phyloP scores from a whole-genome alignment of 352 stramenopile species.

The Pythium phragmiticola region DNA sequence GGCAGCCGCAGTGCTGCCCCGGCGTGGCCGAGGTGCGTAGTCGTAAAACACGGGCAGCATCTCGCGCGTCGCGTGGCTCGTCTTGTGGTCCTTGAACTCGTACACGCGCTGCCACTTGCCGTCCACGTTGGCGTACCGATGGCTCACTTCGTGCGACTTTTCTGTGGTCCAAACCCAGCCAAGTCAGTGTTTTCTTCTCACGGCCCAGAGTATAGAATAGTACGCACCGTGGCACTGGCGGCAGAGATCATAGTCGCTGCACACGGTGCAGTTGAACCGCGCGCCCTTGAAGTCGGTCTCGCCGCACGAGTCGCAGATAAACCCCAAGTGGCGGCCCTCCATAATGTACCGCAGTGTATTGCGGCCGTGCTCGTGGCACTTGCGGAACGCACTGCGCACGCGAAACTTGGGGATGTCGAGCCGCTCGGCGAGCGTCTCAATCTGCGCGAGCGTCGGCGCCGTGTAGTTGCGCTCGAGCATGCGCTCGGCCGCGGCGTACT shows the following conservation, averaged over 20 bases:
- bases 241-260: slow-evolving; percentile 81
- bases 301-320: slow-evolving; percentile 81
- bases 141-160: slow-evolving; percentile 56
- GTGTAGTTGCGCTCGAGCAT: slow-evolving; percentile 30
- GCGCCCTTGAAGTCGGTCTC: slow-evolving; percentile 76
- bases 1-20: not conserved
- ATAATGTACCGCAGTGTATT: slow-evolving; percentile 78
- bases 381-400: slow-evolving; percentile 76
- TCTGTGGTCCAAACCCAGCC: slow-evolving; percentile 27
- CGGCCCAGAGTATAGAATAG: not conserved
- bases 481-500: slow-evolving; percentile 40
- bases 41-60: slow-evolving; percentile 74
- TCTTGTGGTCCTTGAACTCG: slow-evolving; percentile 71
- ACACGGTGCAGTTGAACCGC: slow-evolving; percentile 73
- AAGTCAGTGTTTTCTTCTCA: not conserved
- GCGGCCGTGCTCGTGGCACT: slow-evolving; percentile 67
- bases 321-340: slow-evolving; percentile 75
- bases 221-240: slow-evolving; percentile 55
- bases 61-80: slow-evolving; percentile 53
- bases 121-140: slow-evolving; percentile 80
- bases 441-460: slow-evolving; percentile 48
- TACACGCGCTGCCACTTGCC: slow-evolving; percentile 79
- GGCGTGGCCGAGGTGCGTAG: slow-evolving; percentile 26
- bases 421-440: slow-evolving; percentile 62
- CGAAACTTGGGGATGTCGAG: slow-evolving; percentile 82